Percentiles rank a stretch among this genome's conserved stretches.
phyloP scores from a whole-genome alignment of 139 green algal genomes.

The Nannochloris sp. region DNA sequence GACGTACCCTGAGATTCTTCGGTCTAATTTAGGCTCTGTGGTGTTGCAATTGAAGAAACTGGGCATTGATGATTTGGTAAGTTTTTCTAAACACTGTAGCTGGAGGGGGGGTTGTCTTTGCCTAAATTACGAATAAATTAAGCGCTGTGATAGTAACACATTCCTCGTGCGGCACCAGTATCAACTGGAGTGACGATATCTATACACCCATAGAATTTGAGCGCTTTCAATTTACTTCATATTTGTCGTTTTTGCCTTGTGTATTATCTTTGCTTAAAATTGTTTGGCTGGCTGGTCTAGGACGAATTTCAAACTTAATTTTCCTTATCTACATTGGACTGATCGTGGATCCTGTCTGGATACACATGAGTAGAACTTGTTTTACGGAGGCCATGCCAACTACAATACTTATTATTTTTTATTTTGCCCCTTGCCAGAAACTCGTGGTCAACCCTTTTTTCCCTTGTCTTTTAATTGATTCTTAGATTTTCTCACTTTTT shows the following conservation, averaged over 20 bases:
- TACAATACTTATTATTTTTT: background rate
- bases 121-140: background rate
- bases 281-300: constrained; percentile 5
- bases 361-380: constrained; percentile 31
- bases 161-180: constrained; percentile 62
- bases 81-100: background rate
- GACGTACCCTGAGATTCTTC: constrained; percentile 98
- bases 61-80: constrained; percentile 96
- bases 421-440: constrained; percentile 10
- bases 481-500: background rate
- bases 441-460: too few relatives aligned
- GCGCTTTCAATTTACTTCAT: constrained; percentile 3
- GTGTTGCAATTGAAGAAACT: constrained; percentile 99
- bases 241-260: background rate
- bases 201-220: constrained; percentile 69
- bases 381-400: constrained; percentile 8
- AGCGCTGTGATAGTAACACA: constrained; percentile 45
- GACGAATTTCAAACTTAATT: constrained; percentile 24
- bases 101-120: background rate
- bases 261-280: background rate
- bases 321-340: constrained; percentile 56
- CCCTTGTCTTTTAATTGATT: background rate
- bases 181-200: constrained; percentile 17
- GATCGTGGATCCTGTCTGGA: constrained; percentile 17
- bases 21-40: constrained; percentile 93